A percentile compares a stretch with the other conserved stretches of the same genome.
Conservation (phyloP, 306 rosid species). For the Cicer yamashitae region DNA sequence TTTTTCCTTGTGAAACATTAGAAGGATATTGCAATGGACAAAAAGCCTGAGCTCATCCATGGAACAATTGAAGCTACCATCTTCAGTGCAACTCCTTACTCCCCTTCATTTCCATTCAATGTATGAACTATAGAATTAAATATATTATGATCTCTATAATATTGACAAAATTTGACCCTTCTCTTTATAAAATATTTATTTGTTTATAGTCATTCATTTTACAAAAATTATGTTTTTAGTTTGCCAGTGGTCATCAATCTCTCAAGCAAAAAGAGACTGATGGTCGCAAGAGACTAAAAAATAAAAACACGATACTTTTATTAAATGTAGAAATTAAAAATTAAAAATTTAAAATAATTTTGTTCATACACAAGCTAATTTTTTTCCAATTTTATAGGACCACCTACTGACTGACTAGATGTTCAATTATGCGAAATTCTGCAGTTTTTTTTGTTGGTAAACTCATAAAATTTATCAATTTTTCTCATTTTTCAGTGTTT, state of each 20-base stretch:
- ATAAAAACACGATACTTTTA: neutral
- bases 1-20: constrained; percentile 37
- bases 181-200: neutral
- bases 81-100: constrained; percentile 80
- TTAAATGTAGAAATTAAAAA: neutral
- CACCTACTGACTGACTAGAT: neutral
- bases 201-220: neutral
- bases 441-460: constrained; percentile 9
- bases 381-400: neutral
- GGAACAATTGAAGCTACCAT: constrained; percentile 94
- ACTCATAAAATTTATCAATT: neutral
- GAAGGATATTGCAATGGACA: constrained; percentile 56
- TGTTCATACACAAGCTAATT: neutral
- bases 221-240: neutral
- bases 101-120: constrained; percentile 70
- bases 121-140: constrained; percentile 43
- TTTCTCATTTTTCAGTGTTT: constrained; percentile 63
- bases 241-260: no score
- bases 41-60: constrained; percentile 64
- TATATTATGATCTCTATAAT: neutral
- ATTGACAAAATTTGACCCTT: neutral
- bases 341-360: no score
- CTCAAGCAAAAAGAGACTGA: neutral
- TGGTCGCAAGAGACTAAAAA: neutral
- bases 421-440: neutral